A percentile compares a stretch with the other conserved stretches of the same genome.
These are phyloP conservation scores for Mucuna pruriens DNA, from an alignment of 306 rosid genomes.

Conservation along the genomic window DNA sequence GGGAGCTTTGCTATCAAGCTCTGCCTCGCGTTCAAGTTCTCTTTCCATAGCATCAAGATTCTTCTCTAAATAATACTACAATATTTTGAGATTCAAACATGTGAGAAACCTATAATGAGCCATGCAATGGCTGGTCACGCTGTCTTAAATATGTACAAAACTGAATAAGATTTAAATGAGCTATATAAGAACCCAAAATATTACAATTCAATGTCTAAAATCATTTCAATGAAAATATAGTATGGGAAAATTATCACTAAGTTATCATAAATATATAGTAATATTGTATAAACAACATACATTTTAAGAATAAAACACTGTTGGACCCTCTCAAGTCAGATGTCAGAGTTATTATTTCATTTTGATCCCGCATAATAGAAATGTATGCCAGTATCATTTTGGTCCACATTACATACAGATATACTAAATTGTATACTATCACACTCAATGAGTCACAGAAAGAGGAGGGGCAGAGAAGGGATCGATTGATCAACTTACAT, in stretches of 20 bases:
- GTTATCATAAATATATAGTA: neutral
- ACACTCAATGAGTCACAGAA: conserved; percentile 6
- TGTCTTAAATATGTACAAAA: neutral
- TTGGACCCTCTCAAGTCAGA: neutral
- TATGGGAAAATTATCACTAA: neutral
- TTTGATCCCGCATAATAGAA: neutral
- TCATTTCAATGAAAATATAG: conserved; percentile 4
- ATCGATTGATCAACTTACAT: conserved; percentile 59
- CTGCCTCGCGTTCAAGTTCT: conserved; percentile 91
- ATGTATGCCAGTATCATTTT: neutral
- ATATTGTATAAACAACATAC: neutral
- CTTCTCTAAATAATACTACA: conserved; percentile 93
- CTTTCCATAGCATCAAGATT: conserved; percentile 85
- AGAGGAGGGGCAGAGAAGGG: neutral
- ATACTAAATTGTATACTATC: neutral
- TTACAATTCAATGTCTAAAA: conserved; percentile 13
- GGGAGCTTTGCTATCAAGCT: conserved; percentile 91
- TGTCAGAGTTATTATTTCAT: neutral
- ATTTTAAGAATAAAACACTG: neutral
- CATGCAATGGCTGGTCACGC: conserved; percentile 8
- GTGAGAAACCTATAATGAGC: conserved; percentile 35
- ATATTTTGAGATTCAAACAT: conserved; percentile 27
- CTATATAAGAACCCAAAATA: neutral
- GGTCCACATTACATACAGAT: neutral
- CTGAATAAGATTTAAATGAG: neutral